phyloP scores from a whole-genome alignment of 2,329 filamentous ascomycete species.

The Trichoderma breve region DNA sequence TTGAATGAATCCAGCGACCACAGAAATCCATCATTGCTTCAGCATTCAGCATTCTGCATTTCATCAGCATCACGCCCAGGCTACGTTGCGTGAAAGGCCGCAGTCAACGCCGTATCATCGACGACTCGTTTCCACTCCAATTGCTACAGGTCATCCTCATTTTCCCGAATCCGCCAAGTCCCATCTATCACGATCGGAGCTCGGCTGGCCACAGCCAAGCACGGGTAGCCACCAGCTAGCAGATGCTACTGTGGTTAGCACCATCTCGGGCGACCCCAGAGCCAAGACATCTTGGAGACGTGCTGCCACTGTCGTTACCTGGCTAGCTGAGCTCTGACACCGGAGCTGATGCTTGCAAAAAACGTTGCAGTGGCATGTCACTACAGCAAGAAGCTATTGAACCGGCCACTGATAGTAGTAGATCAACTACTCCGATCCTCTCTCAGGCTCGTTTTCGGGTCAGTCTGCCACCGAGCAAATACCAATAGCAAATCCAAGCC shows the following conservation, averaged over 20 bases:
- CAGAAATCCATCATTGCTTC: neutral
- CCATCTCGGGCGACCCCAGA: neutral
- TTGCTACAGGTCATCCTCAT: neutral
- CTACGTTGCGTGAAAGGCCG: neutral
- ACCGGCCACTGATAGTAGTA: neutral
- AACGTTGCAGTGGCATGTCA: neutral
- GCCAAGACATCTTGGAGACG: neutral
- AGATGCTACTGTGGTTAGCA: neutral
- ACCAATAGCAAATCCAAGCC: neutral
- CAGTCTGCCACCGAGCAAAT: neutral
- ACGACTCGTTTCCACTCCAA: neutral
- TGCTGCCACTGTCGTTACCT: neutral
- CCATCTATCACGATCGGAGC: neutral
- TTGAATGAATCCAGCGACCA: neutral
- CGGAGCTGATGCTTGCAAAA: neutral
- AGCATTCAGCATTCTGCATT: neutral
- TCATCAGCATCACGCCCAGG: neutral
- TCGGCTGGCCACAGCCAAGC: neutral
- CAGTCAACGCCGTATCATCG: neutral
- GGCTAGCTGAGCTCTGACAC: neutral
- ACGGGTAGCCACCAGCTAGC: neutral
- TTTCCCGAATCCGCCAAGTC: neutral
- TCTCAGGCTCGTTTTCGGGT: neutral
- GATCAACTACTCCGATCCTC: neutral
- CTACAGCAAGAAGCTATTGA: neutral